Conservation (phyloP, 2,329 filamentous ascomycete genomes). For the Chalara sp. region DNA sequence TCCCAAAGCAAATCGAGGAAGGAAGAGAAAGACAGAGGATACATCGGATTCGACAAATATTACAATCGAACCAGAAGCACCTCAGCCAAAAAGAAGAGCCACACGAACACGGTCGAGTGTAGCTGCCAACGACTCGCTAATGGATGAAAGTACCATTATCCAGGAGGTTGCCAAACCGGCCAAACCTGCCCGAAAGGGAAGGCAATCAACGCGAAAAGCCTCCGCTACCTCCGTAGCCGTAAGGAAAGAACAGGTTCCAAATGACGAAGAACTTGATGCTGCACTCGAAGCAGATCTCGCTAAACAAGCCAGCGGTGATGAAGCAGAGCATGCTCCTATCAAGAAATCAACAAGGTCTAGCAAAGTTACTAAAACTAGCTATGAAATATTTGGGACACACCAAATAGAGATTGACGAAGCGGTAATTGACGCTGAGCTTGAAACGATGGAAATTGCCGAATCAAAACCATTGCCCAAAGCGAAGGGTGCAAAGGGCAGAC, state of each 20-base stretch:
- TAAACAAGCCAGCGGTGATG: conserved; percentile 46
- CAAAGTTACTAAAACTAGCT: conserved; percentile 12
- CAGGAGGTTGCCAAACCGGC: conserved; percentile 25
- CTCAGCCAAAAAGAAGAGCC: conserved; percentile 33
- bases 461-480: conserved; percentile 22
- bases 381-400: conserved; percentile 19
- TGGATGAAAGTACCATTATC: conserved; percentile 33
- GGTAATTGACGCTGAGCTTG: conserved; percentile 23
- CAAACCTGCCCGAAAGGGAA: conserved; percentile 29
- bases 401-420: conserved; percentile 22
- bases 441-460: conserved; percentile 22
- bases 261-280: conserved; percentile 60
- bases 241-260: conserved; percentile 32
- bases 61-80: conserved; percentile 8
- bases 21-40: conserved; percentile 23
- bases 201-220: conserved; percentile 36
- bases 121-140: conserved; percentile 39
- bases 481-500: conserved; percentile 22
- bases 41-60: conserved; percentile 2
- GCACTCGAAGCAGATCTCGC: conserved; percentile 61
- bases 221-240: conserved; percentile 42
- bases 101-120: conserved; percentile 37
- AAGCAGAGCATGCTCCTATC: conserved; percentile 26
- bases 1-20: conserved; percentile 18
- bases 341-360: conserved; percentile 12